Conservation (phyloP, 768 basidiomycete species). For the Trametes maxima region DNA sequence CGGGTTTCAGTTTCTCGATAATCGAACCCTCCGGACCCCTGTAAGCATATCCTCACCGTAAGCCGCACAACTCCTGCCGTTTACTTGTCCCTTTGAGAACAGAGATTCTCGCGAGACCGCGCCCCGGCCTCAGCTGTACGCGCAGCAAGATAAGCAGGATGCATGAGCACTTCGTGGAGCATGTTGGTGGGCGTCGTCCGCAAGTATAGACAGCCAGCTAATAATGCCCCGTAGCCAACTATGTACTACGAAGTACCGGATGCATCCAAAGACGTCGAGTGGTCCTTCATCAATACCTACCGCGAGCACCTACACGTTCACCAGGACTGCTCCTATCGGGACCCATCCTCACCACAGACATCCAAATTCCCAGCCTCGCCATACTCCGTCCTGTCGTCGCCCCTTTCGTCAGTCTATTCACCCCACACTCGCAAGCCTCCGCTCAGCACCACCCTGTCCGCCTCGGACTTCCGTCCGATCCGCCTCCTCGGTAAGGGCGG, state of each 20-base stretch:
- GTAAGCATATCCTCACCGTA: not conserved
- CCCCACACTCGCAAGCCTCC: not conserved
- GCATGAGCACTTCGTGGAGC: conserved; percentile 9
- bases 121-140: not conserved
- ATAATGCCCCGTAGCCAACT: not conserved
- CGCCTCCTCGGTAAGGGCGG: conserved; percentile 27
- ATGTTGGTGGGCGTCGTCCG: not conserved
- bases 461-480: conserved; percentile 26
- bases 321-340: conserved; percentile 1
- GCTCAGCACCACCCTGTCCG: not conserved
- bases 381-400: conserved; percentile 7
- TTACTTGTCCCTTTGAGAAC: too few species aligned
- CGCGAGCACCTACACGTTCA: not conserved
- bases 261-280: not conserved
- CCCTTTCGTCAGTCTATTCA: conserved; percentile 1
- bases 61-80: too few species aligned
- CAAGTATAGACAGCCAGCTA: too few species aligned
- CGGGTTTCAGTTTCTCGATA: not conserved
- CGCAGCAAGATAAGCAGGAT: conserved; percentile 2
- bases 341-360: conserved; percentile 3
- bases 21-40: not conserved
- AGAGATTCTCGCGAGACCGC: too few species aligned
- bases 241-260: conserved; percentile 7
- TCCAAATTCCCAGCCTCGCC: conserved; percentile 6
- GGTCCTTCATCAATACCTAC: not conserved